Evolutionary conservation across 2,329 filamentous ascomycete genomes (phyloP), one percentile per base, ranked within the genome.

Genomic region (Chaetomiaceae sp.): DNA sequence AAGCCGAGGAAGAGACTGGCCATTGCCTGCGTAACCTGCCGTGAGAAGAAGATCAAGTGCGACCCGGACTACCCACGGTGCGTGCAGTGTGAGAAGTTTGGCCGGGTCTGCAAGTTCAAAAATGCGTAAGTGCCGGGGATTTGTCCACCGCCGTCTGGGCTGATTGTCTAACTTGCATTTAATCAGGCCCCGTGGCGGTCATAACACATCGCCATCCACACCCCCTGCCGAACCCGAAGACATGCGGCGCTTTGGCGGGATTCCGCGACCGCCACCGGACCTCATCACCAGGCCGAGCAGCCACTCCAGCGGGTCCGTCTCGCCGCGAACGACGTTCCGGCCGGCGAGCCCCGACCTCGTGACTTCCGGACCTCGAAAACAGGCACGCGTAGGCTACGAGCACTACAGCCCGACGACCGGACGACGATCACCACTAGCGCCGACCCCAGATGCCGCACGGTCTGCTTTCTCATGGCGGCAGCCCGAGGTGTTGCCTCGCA

Each of bases 11-110:
- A 96, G 73, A 80, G 91, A 52, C 77, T 96, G 52, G 90, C 91
- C 21, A 90, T 95, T 67, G 90, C 90, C n/a, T 96, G 91, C 66
- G 79, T 95, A 54, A 94, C 90, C 11, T 96, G 91, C 68, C 82
- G 91, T 46, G 90, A 96, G 72, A 96, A 96, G 82, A 96, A 96
- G 77, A 95, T 96, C 73, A 96, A 95, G 70, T 96, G 91, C 65
- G 90, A 96, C 60, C 91, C 90, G 1, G 90, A 91, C 62, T 86
- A 83, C 59, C 88, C 88, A 34, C 90, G 89, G 61, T 96, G 91
- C 63, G 81, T 91, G 49, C 90, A 96, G 71, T 96, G 91, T 68
- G 87, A 94, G 67, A 96, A 95, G 72, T 92, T 92, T 65, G 89
- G 90, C 51, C 81, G 89, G 43, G 77, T 86, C 16, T 96, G 91